Evolutionary conservation across 2,329 filamentous ascomycete species (phyloP).

Genomic region (Pestalotiopsis sp.): DNA sequence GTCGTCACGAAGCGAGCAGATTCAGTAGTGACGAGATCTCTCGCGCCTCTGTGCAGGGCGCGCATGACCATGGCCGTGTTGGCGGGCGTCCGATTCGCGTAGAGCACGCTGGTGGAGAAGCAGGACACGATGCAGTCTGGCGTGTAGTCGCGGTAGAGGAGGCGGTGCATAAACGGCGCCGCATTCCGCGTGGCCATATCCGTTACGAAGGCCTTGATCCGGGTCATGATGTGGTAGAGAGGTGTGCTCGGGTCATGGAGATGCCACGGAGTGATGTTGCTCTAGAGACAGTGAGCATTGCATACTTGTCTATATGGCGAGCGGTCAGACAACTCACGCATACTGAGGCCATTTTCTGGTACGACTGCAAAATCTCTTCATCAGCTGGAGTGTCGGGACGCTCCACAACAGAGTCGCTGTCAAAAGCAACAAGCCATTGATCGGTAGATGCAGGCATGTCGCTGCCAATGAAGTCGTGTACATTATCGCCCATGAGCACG

Average conservation of each 20-base stretch:
- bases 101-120: slow-evolving; percentile 30
- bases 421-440: not conserved
- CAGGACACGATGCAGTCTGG: slow-evolving; percentile 30
- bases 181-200: slow-evolving; percentile 26
- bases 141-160: slow-evolving; percentile 26
- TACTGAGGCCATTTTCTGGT: slow-evolving; percentile 20
- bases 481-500: not conserved
- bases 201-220: slow-evolving; percentile 24
- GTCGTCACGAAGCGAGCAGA: slow-evolving; percentile 14
- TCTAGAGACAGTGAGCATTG: not conserved
- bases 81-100: slow-evolving; percentile 26
- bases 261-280: slow-evolving; percentile 24
- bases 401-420: slow-evolving; percentile 2
- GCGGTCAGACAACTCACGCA: slow-evolving; percentile 20
- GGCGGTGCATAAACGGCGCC: slow-evolving; percentile 30
- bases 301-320: not conserved
- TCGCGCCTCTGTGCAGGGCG: slow-evolving; percentile 22
- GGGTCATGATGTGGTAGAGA: slow-evolving; percentile 24
- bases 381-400: slow-evolving; percentile 17
- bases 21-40: slow-evolving; percentile 21
- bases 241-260: slow-evolving; percentile 28
- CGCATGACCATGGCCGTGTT: slow-evolving; percentile 30
- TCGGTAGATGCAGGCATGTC: not conserved
- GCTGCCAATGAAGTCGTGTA: not conserved
- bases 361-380: slow-evolving; percentile 15